These are phyloP conservation scores for Cynara cardunculus DNA, from an alignment of 129 eudicot genomes.

Conservation along the genomic window DNA sequence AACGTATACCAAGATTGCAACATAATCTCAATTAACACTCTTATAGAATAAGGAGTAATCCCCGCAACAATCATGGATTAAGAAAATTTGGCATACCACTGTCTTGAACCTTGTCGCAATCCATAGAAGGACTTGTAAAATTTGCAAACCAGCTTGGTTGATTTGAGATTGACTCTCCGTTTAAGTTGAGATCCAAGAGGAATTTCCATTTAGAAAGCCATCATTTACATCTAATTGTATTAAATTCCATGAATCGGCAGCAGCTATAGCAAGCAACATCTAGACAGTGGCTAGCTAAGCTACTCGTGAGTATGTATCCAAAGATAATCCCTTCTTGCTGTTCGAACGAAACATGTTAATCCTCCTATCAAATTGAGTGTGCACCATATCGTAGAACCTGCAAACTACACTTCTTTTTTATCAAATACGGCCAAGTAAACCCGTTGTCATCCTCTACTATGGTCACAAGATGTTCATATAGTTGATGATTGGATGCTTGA, in stretches of 20 bases:
- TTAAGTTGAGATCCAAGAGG: not conserved
- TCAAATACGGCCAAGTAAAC: not conserved
- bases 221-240: not conserved
- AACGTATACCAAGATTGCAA: not conserved
- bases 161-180: not conserved
- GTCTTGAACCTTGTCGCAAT: not conserved
- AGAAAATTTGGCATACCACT: not conserved
- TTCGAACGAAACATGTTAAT: not conserved
- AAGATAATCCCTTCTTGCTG: not conserved
- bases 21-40: not conserved
- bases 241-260: not conserved
- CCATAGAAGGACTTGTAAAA: not conserved
- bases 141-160: not conserved
- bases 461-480: not conserved
- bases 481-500: not conserved
- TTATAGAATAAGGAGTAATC: not conserved
- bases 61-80: too few relatives aligned
- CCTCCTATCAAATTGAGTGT: not conserved
- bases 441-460: not conserved
- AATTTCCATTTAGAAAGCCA: not conserved
- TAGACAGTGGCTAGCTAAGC: not conserved
- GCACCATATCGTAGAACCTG: not conserved
- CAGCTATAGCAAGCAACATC: not conserved
- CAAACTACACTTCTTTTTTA: not conserved
- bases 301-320: too few relatives aligned